A percentile compares a stretch with the other conserved stretches of the same genome.
These are phyloP conservation scores for Ustilago hordei DNA, from an alignment of 1,284 basidiomycete genomes.

Conservation along the genomic window DNA sequence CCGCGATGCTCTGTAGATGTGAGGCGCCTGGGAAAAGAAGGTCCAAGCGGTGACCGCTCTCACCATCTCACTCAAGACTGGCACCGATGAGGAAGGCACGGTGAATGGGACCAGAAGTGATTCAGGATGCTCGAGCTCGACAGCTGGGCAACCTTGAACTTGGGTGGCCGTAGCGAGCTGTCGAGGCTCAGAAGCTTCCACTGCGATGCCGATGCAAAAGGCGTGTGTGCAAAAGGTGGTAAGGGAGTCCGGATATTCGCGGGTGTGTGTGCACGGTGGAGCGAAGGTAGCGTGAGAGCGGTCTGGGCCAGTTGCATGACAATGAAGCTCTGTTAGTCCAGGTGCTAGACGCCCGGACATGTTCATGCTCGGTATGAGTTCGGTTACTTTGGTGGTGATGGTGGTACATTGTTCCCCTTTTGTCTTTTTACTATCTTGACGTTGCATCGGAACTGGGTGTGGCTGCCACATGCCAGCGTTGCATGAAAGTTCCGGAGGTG, in stretches of 20 bases:
- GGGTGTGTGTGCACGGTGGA: background rate
- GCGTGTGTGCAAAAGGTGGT: background rate
- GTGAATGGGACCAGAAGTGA: background rate
- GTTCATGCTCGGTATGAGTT: slow-evolving; percentile 24
- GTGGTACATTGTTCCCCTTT: background rate
- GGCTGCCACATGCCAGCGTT: slow-evolving; percentile 3
- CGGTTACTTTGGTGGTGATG: slow-evolving; percentile 14
- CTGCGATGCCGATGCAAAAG: background rate
- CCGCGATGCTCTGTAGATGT: background rate
- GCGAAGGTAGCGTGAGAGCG: background rate
- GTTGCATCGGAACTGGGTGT: background rate
- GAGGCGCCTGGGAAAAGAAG: background rate
- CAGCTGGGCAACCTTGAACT: background rate
- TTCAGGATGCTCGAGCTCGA: background rate
- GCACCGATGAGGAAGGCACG: background rate
- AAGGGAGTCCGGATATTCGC: background rate
- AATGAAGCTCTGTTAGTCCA: background rate
- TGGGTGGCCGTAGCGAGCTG: background rate
- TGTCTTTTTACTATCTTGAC: background rate
- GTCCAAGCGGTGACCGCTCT: background rate
- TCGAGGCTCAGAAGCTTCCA: background rate
- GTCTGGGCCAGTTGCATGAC: background rate
- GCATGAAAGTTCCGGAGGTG: background rate
- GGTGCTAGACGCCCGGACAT: slow-evolving; percentile 10
- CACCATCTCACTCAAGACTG: background rate